These are phyloP conservation scores for Kondoa subrosea DNA, from an alignment of 768 basidiomycete genomes.

Conservation along the genomic window DNA sequence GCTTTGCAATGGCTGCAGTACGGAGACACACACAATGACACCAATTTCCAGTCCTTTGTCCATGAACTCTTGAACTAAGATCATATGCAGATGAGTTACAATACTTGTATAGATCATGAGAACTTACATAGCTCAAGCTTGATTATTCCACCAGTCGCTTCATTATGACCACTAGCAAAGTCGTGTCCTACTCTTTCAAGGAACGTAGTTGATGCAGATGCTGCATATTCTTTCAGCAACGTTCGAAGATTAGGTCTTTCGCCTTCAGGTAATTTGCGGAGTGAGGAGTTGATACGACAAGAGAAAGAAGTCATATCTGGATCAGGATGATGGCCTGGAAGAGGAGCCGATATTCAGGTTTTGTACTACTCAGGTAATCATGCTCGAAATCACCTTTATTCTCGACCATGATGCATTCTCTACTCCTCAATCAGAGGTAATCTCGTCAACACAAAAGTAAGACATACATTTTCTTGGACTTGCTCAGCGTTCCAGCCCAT, in stretches of 20 bases:
- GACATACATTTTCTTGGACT: constrained; percentile 16
- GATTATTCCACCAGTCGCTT: constrained; percentile 42
- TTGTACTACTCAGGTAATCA: constrained; percentile 32
- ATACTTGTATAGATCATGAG: too few species aligned
- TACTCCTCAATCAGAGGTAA: not conserved
- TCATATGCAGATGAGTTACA: too few species aligned
- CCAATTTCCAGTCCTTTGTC: constrained; percentile 24
- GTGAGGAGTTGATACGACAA: constrained; percentile 35
- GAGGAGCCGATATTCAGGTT: constrained; percentile 16
- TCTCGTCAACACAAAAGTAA: not conserved
- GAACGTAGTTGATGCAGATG: constrained; percentile 29
- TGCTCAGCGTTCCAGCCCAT: constrained; percentile 36
- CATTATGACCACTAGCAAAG: constrained; percentile 39
- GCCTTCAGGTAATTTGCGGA: constrained; percentile 30
- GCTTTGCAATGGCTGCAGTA: not conserved
- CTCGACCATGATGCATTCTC: not conserved
- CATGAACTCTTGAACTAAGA: constrained; percentile 21
- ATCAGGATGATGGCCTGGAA: constrained; percentile 33
- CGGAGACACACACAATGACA: constrained; percentile 14
- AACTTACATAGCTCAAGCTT: constrained; percentile 34
- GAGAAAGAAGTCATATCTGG: constrained; percentile 35
- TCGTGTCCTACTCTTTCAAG: constrained; percentile 36
- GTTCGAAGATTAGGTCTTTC: constrained; percentile 35
- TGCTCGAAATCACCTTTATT: too few species aligned
- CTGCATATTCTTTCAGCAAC: constrained; percentile 34